Conservation (phyloP, 129 eudicot genomes). For the Daucus carota region DH1_v3.0 NC_030383.2:3405501-3406000, state of each 20-base stretch:
- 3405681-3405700: background rate
- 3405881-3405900: slow-evolving; percentile 6
- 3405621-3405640: background rate
- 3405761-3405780: background rate
- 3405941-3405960: slow-evolving; percentile 4
- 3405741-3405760: background rate
- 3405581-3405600: background rate
- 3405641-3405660: background rate
- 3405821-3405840: slow-evolving; percentile 16
- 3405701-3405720: background rate
- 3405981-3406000: slow-evolving; percentile 5
- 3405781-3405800: background rate
- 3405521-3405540: background rate
- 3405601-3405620: background rate
- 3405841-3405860: slow-evolving; percentile 13
- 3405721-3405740: background rate
- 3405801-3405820: background rate
- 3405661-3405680: background rate
- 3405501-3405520: background rate
- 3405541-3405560: background rate
- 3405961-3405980: slow-evolving; percentile 3
- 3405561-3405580: background rate
- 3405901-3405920: slow-evolving; percentile 10
- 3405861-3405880: slow-evolving; percentile 13
- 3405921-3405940: slow-evolving; percentile 11